A percentile compares a stretch with the other conserved stretches of the same genome.
Evolutionary conservation across 2,329 filamentous ascomycete species (phyloP).

Genomic region (Exophiala bonariae): DNA sequence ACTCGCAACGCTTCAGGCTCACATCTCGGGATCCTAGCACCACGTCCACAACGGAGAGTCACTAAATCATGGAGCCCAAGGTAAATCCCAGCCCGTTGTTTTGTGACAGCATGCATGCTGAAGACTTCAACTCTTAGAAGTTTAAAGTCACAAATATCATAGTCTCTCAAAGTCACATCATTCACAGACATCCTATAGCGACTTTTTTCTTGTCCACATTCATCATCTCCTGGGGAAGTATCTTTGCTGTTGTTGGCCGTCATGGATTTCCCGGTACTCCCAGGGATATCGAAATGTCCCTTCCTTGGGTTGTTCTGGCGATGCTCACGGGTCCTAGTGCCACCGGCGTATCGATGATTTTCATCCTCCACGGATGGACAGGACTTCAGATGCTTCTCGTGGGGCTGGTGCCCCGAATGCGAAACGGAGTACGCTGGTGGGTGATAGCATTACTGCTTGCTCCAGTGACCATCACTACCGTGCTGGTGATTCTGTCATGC

Average conservation of each 20-base stretch:
- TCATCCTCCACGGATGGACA: not conserved
- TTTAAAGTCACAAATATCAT: too few species aligned
- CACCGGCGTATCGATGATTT: not conserved
- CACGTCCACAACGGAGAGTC: too few species aligned
- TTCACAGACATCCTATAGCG: not conserved
- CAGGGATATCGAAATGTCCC: not conserved
- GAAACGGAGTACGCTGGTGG: not conserved
- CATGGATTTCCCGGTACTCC: not conserved
- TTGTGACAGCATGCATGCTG: too few species aligned
- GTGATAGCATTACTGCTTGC: not conserved
- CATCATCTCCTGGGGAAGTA: not conserved
- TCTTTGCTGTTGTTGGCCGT: not conserved
- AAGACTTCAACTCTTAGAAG: too few species aligned
- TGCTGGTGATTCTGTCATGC: not conserved
- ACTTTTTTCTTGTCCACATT: not conserved
- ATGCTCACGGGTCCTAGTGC: not conserved
- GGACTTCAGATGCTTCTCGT: not conserved
- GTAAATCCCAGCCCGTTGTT: too few species aligned
- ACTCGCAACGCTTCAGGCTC: too few species aligned
- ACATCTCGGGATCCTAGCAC: too few species aligned
- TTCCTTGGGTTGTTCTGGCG: constrained; percentile 1
- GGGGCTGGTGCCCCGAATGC: not conserved
- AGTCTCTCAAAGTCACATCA: too few species aligned
- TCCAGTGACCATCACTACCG: not conserved
- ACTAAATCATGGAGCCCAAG: too few species aligned